Evolutionary conservation across 2,329 filamentous ascomycete genomes (phyloP).

Genomic region (Byssothecium circinans): DNA sequence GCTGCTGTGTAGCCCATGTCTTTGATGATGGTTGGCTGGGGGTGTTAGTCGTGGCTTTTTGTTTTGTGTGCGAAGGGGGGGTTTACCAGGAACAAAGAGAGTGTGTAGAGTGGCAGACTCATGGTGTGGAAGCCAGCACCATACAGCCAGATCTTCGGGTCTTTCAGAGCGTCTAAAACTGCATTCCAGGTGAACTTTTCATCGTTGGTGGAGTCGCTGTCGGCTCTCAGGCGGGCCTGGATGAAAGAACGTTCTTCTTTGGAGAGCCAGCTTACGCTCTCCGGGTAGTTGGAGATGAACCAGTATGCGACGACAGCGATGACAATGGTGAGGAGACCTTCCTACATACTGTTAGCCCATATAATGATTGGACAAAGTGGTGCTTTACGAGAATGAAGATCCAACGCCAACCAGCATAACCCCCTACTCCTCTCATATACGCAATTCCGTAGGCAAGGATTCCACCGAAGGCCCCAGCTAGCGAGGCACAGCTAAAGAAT

Average conservation of each 20-base stretch:
- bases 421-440: constrained; percentile 62
- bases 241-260: constrained; percentile 59
- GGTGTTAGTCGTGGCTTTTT: constrained; percentile 4
- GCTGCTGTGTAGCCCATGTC: constrained; percentile 48
- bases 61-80: constrained; percentile 28
- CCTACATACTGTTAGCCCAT: constrained; percentile 22
- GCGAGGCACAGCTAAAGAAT: constrained; percentile 61
- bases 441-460: constrained; percentile 61
- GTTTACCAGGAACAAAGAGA: constrained; percentile 45
- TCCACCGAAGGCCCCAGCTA: constrained; percentile 64
- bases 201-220: constrained; percentile 69
- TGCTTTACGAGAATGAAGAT: constrained; percentile 44
- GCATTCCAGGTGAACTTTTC: constrained; percentile 71
- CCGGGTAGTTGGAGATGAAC: constrained; percentile 69
- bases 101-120: constrained; percentile 54
- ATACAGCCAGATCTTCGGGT: constrained; percentile 57
- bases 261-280: constrained; percentile 60
- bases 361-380: not conserved
- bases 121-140: constrained; percentile 72
- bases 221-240: constrained; percentile 63
- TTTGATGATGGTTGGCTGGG: constrained; percentile 57
- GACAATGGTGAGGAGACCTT: constrained; percentile 41
- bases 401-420: constrained; percentile 45
- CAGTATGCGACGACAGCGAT: constrained; percentile 47
- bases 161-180: constrained; percentile 62